phyloP scores from a whole-genome alignment of 2,329 filamentous ascomycete species.

The Claviceps cyperi region DNA sequence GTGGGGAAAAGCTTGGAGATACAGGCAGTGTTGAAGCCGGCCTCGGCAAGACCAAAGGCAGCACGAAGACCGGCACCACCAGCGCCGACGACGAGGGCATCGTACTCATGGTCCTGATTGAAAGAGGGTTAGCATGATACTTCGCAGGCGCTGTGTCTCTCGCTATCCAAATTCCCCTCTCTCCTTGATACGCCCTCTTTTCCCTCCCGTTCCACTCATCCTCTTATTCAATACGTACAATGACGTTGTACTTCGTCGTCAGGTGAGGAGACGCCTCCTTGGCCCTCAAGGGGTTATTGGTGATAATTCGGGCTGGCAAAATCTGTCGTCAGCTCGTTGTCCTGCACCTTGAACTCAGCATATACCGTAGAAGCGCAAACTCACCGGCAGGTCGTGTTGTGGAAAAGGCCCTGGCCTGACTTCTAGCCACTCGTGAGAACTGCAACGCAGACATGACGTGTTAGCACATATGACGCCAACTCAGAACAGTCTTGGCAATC shows the following conservation, averaged over 20 bases:
- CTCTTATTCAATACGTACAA: slow-evolving; percentile 42
- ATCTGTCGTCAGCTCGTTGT: not conserved
- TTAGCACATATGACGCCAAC: not conserved
- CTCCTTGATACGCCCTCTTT: not conserved
- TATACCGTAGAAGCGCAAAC: slow-evolving; percentile 11
- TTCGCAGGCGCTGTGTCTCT: not conserved
- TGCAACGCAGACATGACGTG: slow-evolving; percentile 17
- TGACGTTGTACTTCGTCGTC: slow-evolving; percentile 83
- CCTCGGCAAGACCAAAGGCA: slow-evolving; percentile 74
- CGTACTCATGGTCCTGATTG: slow-evolving; percentile 82
- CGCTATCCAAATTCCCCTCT: not conserved
- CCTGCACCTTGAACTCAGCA: not conserved
- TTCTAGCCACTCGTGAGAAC: slow-evolving; percentile 49
- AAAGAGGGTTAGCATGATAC: not conserved
- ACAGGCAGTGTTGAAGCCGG: slow-evolving; percentile 79
- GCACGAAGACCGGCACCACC: slow-evolving; percentile 71
- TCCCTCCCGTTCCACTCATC: not conserved
- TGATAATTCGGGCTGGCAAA: slow-evolving; percentile 61
- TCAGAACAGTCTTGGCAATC: too few species aligned
- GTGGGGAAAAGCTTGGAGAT: slow-evolving; percentile 81
- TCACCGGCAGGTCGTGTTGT: slow-evolving; percentile 68
- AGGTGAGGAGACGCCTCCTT: slow-evolving; percentile 85
- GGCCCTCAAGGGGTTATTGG: slow-evolving; percentile 72
- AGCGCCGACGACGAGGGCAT: slow-evolving; percentile 85
- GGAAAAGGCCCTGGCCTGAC: slow-evolving; percentile 67